phyloP scores from a whole-genome alignment of 2,329 filamentous ascomycete genomes.

The Colletotrichum salicis region DNA sequence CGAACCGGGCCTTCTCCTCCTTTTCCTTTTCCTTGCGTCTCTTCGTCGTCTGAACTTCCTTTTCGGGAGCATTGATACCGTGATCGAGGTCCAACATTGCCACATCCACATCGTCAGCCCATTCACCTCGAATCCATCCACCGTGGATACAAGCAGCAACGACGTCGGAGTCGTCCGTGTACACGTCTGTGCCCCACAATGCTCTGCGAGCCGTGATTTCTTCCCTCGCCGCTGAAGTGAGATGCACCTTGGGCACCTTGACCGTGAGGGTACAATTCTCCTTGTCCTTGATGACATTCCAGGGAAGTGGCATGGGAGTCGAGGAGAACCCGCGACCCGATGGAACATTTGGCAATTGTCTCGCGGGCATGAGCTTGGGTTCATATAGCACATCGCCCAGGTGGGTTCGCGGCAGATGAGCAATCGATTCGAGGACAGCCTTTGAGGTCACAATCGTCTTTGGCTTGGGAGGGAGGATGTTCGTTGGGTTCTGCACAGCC shows the following conservation, averaged over 20 bases:
- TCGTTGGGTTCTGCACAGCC: conserved; percentile 49
- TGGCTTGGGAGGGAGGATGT: conserved; percentile 66
- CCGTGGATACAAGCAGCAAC: conserved; percentile 92
- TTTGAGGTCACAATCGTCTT: conserved; percentile 76
- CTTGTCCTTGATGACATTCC: conserved; percentile 75
- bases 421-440: conserved; percentile 76
- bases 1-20: conserved; percentile 47
- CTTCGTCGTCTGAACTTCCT: conserved; percentile 37
- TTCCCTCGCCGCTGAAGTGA: conserved; percentile 76
- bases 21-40: conserved; percentile 45
- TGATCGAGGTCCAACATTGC: conserved; percentile 69
- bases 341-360: conserved; percentile 54
- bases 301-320: conserved; percentile 78
- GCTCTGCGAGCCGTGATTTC: conserved; percentile 85
- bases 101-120: conserved; percentile 80
- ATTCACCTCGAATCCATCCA: conserved; percentile 91
- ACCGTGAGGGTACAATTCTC: conserved; percentile 93
- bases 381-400: conserved; percentile 88
- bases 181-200: conserved; percentile 93
- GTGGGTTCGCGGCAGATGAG: conserved; percentile 78
- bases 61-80: conserved; percentile 40
- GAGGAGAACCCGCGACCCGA: conserved; percentile 59
- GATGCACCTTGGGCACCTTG: conserved; percentile 82
- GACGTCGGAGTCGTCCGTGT: conserved; percentile 95
- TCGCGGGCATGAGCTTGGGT: conserved; percentile 68